Conservation (phyloP, 2,329 filamentous ascomycete species). For the Xylaria sp. region DNA sequence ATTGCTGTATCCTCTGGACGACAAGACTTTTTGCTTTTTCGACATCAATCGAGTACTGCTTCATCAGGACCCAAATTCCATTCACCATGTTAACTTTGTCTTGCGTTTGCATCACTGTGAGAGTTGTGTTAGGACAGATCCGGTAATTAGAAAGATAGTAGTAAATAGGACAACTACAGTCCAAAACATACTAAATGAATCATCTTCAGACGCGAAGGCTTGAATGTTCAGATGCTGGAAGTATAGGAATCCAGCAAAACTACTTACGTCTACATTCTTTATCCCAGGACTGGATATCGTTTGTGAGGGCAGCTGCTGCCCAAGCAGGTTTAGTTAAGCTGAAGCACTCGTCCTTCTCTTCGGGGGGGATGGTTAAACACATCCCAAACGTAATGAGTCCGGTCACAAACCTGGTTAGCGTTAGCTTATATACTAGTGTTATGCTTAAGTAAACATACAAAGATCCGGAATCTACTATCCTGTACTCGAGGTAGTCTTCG, state of each 20-base stretch:
- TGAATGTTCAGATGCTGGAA: not conserved
- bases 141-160: not conserved
- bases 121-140: not conserved
- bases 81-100: not conserved
- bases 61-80: not conserved
- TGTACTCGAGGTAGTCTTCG: not conserved
- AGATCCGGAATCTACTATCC: not conserved
- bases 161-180: not conserved
- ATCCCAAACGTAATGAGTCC: not conserved
- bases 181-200: not conserved
- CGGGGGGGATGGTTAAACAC: not conserved
- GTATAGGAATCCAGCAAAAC: not conserved
- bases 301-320: not conserved
- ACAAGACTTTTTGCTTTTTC: not conserved
- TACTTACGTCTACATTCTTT: not conserved
- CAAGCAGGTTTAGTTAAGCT: not conserved
- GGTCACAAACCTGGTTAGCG: not conserved
- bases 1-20: not conserved
- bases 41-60: not conserved
- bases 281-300: not conserved
- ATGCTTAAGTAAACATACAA: not conserved
- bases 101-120: not conserved
- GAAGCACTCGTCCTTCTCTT: not conserved
- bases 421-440: not conserved
- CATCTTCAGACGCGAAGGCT: not conserved